A percentile compares a stretch with the other conserved stretches of the same genome.
Evolutionary conservation across 495 filamentous ascomycete genomes (phyloP).

Genomic region (Podospora fimiseda): DNA sequence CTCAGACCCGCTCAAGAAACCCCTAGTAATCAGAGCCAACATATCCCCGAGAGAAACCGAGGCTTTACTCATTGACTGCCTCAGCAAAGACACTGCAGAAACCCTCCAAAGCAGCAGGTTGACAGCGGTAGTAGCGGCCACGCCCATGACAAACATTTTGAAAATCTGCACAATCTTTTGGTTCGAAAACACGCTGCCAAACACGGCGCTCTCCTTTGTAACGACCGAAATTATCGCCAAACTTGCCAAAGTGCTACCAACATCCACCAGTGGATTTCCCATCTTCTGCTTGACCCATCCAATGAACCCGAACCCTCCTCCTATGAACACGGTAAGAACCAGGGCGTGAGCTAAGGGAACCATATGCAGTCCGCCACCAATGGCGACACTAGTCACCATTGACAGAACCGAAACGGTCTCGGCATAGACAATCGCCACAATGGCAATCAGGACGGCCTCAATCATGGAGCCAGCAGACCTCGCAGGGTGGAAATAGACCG

Average conservation of each 20-base stretch:
- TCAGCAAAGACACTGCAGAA: conserved; percentile 69
- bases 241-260: conserved; percentile 84
- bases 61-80: conserved; percentile 65
- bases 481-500: conserved; percentile 96
- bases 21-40: conserved; percentile 72
- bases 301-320: conserved; percentile 80
- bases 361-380: conserved; percentile 56
- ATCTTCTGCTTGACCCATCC: conserved; percentile 89
- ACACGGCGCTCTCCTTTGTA: conserved; percentile 86
- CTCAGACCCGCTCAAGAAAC: conserved; percentile 81
- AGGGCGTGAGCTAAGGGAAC: conserved; percentile 70
- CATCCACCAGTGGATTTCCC: conserved; percentile 80
- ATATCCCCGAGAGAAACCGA: conserved; percentile 76
- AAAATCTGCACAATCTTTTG: conserved; percentile 81
- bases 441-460: conserved; percentile 77
- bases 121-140: conserved; percentile 67
- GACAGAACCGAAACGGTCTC: conserved; percentile 73
- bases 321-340: conserved; percentile 80
- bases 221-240: conserved; percentile 86
- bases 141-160: conserved; percentile 87
- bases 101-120: conserved; percentile 74
- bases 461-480: conserved; percentile 85
- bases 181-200: conserved; percentile 69
- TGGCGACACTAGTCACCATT: conserved; percentile 78
- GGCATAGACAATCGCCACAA: conserved; percentile 77